Conservation (phyloP, 2,329 filamentous ascomycete species). For the Xylariales sp. region DNA sequence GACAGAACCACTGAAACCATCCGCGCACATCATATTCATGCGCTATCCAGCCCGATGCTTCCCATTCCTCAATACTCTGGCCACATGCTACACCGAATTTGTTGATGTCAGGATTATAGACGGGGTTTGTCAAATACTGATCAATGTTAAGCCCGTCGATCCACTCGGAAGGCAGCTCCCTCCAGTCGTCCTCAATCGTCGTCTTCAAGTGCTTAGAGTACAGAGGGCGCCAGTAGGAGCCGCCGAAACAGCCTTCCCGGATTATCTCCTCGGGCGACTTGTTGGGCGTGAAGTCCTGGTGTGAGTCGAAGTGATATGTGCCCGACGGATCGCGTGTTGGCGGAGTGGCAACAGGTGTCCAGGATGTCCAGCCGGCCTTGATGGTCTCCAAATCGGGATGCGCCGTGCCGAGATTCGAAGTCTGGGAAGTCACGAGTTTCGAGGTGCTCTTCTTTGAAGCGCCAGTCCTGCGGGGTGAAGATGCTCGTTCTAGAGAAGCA, state of each 20-base stretch:
- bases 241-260: slow-evolving; percentile 48
- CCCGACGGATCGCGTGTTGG: slow-evolving; percentile 37
- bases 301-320: slow-evolving; percentile 39
- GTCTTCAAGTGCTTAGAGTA: slow-evolving; percentile 36
- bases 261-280: slow-evolving; percentile 49
- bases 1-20: slow-evolving; percentile 54
- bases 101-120: slow-evolving; percentile 44
- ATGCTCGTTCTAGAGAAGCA: not conserved
- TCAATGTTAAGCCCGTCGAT: slow-evolving; percentile 32
- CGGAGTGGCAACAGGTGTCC: slow-evolving; percentile 32
- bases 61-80: slow-evolving; percentile 51
- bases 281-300: slow-evolving; percentile 44
- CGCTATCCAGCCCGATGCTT: slow-evolving; percentile 50
- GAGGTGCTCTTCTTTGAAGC: not conserved
- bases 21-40: slow-evolving; percentile 47
- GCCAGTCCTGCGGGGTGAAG: slow-evolving; percentile 3
- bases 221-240: slow-evolving; percentile 45
- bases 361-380: slow-evolving; percentile 36
- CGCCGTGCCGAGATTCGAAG: not conserved
- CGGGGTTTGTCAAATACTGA: slow-evolving; percentile 32
- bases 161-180: slow-evolving; percentile 41
- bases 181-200: slow-evolving; percentile 40
- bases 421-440: not conserved
- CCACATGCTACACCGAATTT: slow-evolving; percentile 49
- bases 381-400: slow-evolving; percentile 16